Percentiles rank a stretch among this genome's conserved stretches.
phyloP scores from a whole-genome alignment of 306 rosid genomes.

The Glycyrrhiza uralensis region DNA sequence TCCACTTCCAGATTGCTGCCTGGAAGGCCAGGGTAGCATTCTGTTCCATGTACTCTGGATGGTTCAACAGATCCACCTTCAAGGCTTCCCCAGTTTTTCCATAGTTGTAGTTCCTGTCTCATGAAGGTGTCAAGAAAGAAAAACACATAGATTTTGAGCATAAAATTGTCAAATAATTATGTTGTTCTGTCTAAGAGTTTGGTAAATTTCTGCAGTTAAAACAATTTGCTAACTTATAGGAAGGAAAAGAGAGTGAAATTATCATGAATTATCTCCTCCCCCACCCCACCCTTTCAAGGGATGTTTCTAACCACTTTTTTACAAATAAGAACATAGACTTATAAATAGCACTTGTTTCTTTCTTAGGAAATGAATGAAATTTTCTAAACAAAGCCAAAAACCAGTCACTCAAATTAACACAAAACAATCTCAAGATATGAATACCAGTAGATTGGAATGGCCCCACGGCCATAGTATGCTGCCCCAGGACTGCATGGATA shows the following conservation, averaged over 20 bases:
- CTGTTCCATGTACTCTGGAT: slow-evolving; percentile 92
- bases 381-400: background rate
- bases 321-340: background rate
- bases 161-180: background rate
- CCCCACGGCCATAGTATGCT: slow-evolving; percentile 94
- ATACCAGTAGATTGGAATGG: slow-evolving; percentile 88
- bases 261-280: too few species aligned
- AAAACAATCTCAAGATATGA: background rate
- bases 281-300: too few species aligned
- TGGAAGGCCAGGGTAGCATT: slow-evolving; percentile 90
- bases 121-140: slow-evolving; percentile 17
- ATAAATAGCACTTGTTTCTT: background rate
- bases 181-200: too few species aligned
- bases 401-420: background rate
- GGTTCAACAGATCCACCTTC: slow-evolving; percentile 70
- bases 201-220: too few species aligned
- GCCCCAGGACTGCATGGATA: slow-evolving; percentile 91
- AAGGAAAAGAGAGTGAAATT: background rate
- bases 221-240: background rate
- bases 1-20: slow-evolving; percentile 87
- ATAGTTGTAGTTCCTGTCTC: slow-evolving; percentile 80
- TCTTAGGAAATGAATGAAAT: background rate
- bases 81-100: slow-evolving; percentile 74
- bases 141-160: background rate
- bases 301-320: background rate